These are phyloP conservation scores for Prunus mume DNA, from an alignment of 306 rosid species.

Conservation along the genomic window DNA sequence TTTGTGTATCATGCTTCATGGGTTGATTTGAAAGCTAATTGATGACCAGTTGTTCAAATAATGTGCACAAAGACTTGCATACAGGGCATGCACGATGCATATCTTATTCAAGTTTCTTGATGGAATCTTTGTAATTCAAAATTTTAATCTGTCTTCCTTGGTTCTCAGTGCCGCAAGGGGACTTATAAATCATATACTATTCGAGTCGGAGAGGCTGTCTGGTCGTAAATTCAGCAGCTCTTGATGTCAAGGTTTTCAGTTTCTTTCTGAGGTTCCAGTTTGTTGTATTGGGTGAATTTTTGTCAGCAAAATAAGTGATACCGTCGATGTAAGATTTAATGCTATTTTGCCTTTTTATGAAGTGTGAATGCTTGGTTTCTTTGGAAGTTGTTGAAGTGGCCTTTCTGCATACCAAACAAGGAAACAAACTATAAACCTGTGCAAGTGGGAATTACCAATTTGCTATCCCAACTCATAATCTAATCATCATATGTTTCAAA, in stretches of 20 bases:
- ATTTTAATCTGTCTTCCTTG: conserved; percentile 10
- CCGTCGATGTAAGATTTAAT: conserved; percentile 1
- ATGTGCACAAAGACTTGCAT: neutral
- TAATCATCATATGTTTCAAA: too few species aligned
- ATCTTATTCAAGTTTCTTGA: neutral
- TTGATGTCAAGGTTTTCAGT: conserved; percentile 25
- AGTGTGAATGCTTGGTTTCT: neutral
- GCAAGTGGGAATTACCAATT: too few species aligned
- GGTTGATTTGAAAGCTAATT: neutral
- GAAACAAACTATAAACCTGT: too few species aligned
- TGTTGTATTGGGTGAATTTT: conserved; percentile 2
- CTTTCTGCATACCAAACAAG: neutral
- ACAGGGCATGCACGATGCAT: neutral
- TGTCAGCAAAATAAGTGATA: neutral
- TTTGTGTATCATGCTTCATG: neutral
- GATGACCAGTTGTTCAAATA: neutral
- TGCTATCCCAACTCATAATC: too few species aligned
- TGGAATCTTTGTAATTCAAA: neutral
- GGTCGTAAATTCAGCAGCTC: conserved; percentile 73
- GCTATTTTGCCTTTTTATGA: neutral
- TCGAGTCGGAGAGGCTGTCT: conserved; percentile 64
- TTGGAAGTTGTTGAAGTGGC: neutral
- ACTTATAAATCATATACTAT: conserved; percentile 81
- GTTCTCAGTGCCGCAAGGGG: conserved; percentile 85
- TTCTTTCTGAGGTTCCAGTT: conserved; percentile 12